Conservation (phyloP, 371 early-diverging fungal species). For the Mucor mucedo region DNA sequence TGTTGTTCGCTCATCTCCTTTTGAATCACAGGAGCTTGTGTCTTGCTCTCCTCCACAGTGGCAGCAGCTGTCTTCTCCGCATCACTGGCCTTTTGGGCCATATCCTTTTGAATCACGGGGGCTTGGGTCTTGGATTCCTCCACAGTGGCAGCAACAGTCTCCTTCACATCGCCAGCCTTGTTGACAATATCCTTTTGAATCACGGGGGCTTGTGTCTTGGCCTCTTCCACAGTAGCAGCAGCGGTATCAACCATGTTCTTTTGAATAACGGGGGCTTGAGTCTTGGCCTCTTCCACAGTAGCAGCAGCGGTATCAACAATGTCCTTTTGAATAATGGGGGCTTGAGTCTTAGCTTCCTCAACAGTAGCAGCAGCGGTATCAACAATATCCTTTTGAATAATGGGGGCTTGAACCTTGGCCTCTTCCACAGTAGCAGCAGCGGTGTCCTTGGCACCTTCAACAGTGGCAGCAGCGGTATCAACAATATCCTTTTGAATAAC, state of each 20-base stretch:
- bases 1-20: not conserved
- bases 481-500: conserved; percentile 3
- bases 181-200: conserved; percentile 9
- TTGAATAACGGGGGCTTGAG: conserved; percentile 20
- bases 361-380: conserved; percentile 4
- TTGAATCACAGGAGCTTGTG: conserved; percentile 19
- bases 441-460: conserved; percentile 8
- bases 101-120: not conserved
- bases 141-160: conserved; percentile 2
- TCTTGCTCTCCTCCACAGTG: conserved; percentile 12
- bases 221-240: conserved; percentile 10
- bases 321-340: not conserved
- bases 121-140: conserved; percentile 7
- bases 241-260: not conserved
- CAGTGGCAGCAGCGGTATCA: not conserved
- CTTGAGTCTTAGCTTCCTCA: conserved; percentile 1
- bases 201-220: conserved; percentile 8
- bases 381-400: not conserved
- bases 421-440: conserved; percentile 11
- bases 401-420: conserved; percentile 5
- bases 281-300: conserved; percentile 15
- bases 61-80: conserved; percentile 8
- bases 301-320: conserved; percentile 6
- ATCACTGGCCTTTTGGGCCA: conserved; percentile 5
- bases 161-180: conserved; percentile 14